Conservation (phyloP, 83 land plant species). For the Thuja plicata region DNA sequence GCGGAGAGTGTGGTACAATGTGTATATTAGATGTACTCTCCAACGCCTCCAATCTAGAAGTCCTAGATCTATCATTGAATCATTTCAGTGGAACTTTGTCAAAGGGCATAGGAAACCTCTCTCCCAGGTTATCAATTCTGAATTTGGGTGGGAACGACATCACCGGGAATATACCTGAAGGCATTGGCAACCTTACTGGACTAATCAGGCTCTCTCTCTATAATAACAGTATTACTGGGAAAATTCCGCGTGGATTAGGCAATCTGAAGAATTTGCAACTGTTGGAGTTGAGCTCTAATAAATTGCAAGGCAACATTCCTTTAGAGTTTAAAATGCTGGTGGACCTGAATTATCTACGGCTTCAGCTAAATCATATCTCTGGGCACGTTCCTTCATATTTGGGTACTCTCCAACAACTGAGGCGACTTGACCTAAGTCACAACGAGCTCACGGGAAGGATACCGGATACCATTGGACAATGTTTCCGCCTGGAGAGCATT, state of each 20-base stretch:
- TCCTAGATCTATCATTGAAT: not conserved
- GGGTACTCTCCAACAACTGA: slow-evolving; percentile 6
- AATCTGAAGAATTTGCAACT: not conserved
- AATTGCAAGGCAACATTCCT: slow-evolving; percentile 19
- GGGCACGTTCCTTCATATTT: slow-evolving; percentile 12
- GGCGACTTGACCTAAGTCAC: slow-evolving; percentile 11
- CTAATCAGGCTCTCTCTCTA: not conserved
- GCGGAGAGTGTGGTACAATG: not conserved
- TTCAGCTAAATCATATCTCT: slow-evolving; percentile 5
- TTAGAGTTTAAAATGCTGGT: not conserved
- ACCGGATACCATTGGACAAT: slow-evolving; percentile 12
- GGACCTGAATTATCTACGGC: not conserved
- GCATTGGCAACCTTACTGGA: slow-evolving; percentile 5
- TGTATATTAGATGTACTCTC: not conserved
- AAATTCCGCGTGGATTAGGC: slow-evolving; percentile 10
- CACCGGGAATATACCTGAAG: slow-evolving; percentile 27
- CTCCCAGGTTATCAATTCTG: not conserved
- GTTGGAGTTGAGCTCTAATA: slow-evolving; percentile 6
- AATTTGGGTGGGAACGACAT: not conserved
- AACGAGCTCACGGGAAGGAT: slow-evolving; percentile 21
- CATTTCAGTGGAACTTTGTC: slow-evolving; percentile 7
- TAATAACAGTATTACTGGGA: slow-evolving; percentile 12
- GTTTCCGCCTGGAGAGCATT: slow-evolving; percentile 17
- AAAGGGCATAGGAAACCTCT: slow-evolving; percentile 26
- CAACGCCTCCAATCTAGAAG: not conserved